phyloP scores from a whole-genome alignment of 192 early-diverging fungal species.

The Dispira simplex region DNA sequence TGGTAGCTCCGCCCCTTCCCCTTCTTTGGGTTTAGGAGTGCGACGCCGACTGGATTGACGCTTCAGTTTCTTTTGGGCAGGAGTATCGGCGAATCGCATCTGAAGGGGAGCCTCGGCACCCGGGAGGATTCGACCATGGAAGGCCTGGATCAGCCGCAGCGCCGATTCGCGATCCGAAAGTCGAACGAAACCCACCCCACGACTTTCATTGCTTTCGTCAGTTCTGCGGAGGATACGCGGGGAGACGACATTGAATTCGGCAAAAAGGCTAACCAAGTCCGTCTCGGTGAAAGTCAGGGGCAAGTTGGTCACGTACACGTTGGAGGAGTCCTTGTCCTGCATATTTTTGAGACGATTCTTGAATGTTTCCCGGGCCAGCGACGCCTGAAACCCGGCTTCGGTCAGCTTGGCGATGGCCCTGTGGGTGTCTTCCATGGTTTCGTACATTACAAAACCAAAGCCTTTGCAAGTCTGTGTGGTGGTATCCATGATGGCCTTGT shows the following conservation, averaged over 20 bases:
- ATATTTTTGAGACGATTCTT: constrained; percentile 50
- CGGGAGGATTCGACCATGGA: constrained; percentile 40
- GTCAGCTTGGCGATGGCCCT: constrained; percentile 53
- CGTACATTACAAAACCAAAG: constrained; percentile 81
- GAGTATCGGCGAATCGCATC: constrained; percentile 65
- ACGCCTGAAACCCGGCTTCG: constrained; percentile 46
- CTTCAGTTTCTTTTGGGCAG: constrained; percentile 65
- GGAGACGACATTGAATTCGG: constrained; percentile 47
- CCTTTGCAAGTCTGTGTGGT: constrained; percentile 71
- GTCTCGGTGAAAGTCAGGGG: constrained; percentile 59
- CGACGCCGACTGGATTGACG: constrained; percentile 29
- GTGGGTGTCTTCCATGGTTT: constrained; percentile 44
- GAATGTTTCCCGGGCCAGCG: constrained; percentile 62
- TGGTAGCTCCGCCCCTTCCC: neutral
- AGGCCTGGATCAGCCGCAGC: constrained; percentile 42
- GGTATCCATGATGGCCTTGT: constrained; percentile 72
- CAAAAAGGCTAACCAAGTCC: constrained; percentile 43
- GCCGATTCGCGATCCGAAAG: constrained; percentile 59
- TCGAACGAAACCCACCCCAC: constrained; percentile 70
- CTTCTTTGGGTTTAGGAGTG: neutral
- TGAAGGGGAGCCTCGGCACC: constrained; percentile 47
- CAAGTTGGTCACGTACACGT: constrained; percentile 77
- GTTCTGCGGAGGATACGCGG: constrained; percentile 59
- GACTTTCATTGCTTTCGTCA: constrained; percentile 33
- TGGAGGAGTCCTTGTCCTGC: constrained; percentile 57